phyloP scores from a whole-genome alignment of 176 grass and related monocot species.

The Carex littledalei region DNA sequence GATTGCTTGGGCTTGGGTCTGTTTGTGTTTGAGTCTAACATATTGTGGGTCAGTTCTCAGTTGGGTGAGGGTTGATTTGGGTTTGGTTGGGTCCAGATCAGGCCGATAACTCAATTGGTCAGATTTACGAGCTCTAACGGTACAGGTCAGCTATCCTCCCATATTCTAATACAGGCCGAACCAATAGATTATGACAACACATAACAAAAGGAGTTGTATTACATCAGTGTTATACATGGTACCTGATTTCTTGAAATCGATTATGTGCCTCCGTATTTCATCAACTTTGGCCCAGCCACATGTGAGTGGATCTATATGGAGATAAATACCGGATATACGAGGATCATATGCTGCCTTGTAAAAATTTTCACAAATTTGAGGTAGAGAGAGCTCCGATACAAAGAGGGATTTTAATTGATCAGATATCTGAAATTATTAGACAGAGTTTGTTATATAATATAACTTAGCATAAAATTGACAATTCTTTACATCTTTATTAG shows the following conservation, averaged over 20 bases:
- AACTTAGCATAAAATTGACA: not conserved
- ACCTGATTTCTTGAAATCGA: conserved; percentile 94
- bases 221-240: not conserved
- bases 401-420: conserved; percentile 72
- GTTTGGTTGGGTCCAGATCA: not conserved
- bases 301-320: conserved; percentile 71
- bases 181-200: not conserved
- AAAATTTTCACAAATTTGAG: conserved; percentile 89
- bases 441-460: not conserved
- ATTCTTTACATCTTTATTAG: not conserved
- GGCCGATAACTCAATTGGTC: not conserved
- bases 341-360: conserved; percentile 89
- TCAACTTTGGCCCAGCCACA: conserved; percentile 96
- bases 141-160: not conserved
- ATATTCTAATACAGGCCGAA: not conserved
- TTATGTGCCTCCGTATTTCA: conserved; percentile 84
- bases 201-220: not conserved
- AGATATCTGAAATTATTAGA: conserved; percentile 49
- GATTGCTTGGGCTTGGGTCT: not conserved
- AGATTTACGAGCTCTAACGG: not conserved
- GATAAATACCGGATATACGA: conserved; percentile 79
- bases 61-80: not conserved
- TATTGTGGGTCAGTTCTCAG: not conserved
- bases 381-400: conserved; percentile 63
- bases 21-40: not conserved